These are phyloP conservation scores for Apophysomyces ossiformis DNA, from an alignment of 371 early-diverging fungal species.

Conservation along the genomic window DNA sequence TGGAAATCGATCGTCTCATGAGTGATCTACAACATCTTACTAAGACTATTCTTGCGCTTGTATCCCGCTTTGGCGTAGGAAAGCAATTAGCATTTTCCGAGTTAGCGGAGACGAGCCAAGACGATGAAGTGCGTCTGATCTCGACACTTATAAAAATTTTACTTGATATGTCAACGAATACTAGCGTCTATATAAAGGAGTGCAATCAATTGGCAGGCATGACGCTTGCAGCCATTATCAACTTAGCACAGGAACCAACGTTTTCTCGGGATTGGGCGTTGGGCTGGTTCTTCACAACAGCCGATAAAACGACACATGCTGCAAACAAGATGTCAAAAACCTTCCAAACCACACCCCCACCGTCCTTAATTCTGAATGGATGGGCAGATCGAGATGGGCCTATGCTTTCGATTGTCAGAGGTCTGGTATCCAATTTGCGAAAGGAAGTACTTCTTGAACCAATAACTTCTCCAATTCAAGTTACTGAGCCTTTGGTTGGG, in stretches of 20 bases:
- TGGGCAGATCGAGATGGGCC: constrained; percentile 47
- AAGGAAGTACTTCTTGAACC: constrained; percentile 48
- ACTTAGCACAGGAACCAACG: constrained; percentile 28
- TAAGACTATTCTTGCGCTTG: constrained; percentile 45
- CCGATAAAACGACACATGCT: constrained; percentile 7
- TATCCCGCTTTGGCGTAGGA: constrained; percentile 35
- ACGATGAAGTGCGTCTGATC: constrained; percentile 23
- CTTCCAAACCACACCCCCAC: constrained; percentile 24
- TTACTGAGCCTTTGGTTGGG: constrained; percentile 37
- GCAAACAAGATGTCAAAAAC: constrained; percentile 13
- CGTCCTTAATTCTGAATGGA: constrained; percentile 19
- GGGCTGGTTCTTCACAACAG: constrained; percentile 40
- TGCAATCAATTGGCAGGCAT: constrained; percentile 56
- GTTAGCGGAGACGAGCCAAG: constrained; percentile 15
- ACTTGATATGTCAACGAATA: constrained; percentile 37
- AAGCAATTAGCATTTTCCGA: constrained; percentile 21
- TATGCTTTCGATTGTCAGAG: constrained; percentile 60
- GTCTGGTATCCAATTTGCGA: constrained; percentile 56
- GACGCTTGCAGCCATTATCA: constrained; percentile 47
- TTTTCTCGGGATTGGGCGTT: constrained; percentile 39
- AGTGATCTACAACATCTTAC: constrained; percentile 44
- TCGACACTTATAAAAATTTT: constrained; percentile 23
- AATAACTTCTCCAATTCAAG: constrained; percentile 20
- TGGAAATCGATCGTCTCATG: constrained; percentile 34
- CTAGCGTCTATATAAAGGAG: constrained; percentile 43